These are phyloP conservation scores for Circinella minor DNA, from an alignment of 371 early-diverging fungal species.

Conservation along the genomic window DNA sequence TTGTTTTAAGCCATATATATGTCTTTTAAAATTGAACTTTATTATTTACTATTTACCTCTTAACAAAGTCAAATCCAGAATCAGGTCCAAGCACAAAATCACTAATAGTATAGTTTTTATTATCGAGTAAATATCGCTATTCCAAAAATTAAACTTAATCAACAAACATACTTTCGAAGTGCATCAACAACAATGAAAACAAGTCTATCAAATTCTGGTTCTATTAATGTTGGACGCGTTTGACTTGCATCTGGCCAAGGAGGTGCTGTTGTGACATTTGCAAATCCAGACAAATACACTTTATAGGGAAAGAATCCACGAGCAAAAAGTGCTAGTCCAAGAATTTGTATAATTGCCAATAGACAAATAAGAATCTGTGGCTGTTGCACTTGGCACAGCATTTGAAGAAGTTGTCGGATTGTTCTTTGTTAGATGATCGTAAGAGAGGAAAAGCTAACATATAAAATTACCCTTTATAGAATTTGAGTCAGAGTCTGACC, in stretches of 20 bases:
- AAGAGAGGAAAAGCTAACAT: too few relatives aligned
- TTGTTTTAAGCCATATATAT: background rate
- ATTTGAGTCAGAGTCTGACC: too few relatives aligned
- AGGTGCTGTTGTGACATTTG: constrained; percentile 28
- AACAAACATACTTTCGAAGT: constrained; percentile 57
- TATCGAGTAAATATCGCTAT: background rate
- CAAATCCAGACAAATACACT: constrained; percentile 64
- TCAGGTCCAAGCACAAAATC: constrained; percentile 76
- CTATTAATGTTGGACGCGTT: constrained; percentile 16
- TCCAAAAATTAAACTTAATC: background rate
- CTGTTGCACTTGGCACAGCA: constrained; percentile 6
- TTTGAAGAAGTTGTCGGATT: background rate
- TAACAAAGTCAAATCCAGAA: constrained; percentile 69
- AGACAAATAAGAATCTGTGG: constrained; percentile 2
- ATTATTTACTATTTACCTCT: constrained; percentile 41
- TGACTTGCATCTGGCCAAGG: constrained; percentile 5
- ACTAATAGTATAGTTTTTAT: constrained; percentile 34
- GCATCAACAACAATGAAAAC: constrained; percentile 86
- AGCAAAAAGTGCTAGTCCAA: constrained; percentile 67
- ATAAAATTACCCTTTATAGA: too few relatives aligned
- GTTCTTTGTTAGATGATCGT: background rate
- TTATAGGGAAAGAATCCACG: constrained; percentile 86
- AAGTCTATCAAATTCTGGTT: constrained; percentile 70
- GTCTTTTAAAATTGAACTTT: background rate
- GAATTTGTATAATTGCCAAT: constrained; percentile 55